These are phyloP conservation scores for Saccharomyces kudriavzevii DNA, from an alignment of 805 yeast species.

Conservation along the genomic window DNA sequence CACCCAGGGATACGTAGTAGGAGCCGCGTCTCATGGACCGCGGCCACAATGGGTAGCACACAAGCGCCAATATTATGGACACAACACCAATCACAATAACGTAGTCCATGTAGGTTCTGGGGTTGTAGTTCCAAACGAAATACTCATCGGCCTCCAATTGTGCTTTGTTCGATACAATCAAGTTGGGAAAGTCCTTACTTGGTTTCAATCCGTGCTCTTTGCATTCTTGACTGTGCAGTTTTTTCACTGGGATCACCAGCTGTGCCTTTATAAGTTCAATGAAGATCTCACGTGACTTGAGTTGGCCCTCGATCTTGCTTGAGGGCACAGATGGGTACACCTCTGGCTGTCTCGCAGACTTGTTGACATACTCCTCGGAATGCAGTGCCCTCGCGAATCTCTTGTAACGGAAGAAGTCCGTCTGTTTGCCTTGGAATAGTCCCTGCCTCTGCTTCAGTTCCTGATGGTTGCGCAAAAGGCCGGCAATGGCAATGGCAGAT, in stretches of 20 bases:
- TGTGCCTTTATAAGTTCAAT: conserved; percentile 63
- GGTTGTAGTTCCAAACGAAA: conserved; percentile 74
- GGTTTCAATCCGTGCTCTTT: conserved; percentile 55
- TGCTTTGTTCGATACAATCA: conserved; percentile 50
- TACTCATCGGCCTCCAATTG: conserved; percentile 58
- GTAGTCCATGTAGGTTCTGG: conserved; percentile 45
- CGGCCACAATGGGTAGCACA: conserved; percentile 94
- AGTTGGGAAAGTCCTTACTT: conserved; percentile 54
- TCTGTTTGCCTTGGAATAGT: conserved; percentile 55
- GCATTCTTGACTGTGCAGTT: conserved; percentile 62
- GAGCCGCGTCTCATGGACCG: conserved; percentile 78
- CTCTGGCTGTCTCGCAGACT: conserved; percentile 40
- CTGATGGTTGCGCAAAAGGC: conserved; percentile 55
- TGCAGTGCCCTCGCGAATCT: conserved; percentile 72
- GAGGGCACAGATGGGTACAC: conserved; percentile 39
- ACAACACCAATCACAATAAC: conserved; percentile 35
- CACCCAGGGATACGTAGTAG: conserved; percentile 78
- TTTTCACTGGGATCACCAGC: conserved; percentile 66
- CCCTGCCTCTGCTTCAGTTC: conserved; percentile 79
- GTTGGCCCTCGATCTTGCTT: conserved; percentile 29
- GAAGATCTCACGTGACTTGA: conserved; percentile 55
- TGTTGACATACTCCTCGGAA: conserved; percentile 58
- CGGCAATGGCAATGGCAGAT: conserved; percentile 59
- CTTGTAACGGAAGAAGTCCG: conserved; percentile 81
- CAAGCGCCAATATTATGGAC: conserved; percentile 58